Evolutionary conservation across 768 basidiomycete species (phyloP).

Genomic region (Chalciporus pseudorubinellus): DNA sequence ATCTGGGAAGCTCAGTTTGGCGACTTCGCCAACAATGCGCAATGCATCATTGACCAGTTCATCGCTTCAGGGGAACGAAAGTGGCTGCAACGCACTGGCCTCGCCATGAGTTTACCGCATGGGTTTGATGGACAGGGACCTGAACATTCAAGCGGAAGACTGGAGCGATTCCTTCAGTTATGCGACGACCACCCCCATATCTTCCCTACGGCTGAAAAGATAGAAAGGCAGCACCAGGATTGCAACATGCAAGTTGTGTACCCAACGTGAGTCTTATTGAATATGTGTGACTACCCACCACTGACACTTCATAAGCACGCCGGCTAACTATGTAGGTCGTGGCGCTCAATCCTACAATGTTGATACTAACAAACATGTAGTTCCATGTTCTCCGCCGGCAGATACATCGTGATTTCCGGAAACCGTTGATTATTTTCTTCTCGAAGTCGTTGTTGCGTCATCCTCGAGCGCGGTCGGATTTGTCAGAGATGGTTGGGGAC

Average conservation of each 20-base stretch:
- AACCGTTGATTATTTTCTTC: constrained; percentile 96
- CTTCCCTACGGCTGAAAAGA: constrained; percentile 85
- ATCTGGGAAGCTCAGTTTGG: constrained; percentile 99
- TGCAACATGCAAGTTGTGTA: constrained; percentile 99
- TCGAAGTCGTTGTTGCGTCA: constrained; percentile 95
- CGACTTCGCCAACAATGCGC: constrained; percentile 97
- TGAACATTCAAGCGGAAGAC: constrained; percentile 93
- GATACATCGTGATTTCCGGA: constrained; percentile 96
- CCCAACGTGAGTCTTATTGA: constrained; percentile 65
- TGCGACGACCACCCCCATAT: constrained; percentile 95
- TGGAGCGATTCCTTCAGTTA: constrained; percentile 96
- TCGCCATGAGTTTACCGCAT: constrained; percentile 88
- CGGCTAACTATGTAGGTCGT: constrained; percentile 78
- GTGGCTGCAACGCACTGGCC: constrained; percentile 91
- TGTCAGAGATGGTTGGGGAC: constrained; percentile 87
- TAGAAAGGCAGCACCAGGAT: constrained; percentile 96
- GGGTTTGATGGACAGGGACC: constrained; percentile 99
- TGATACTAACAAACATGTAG: constrained; percentile 34
- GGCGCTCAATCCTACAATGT: not conserved
- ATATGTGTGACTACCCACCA: not conserved
- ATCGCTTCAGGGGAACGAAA: constrained; percentile 97
- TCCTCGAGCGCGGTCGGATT: constrained; percentile 82
- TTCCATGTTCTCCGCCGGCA: constrained; percentile 98
- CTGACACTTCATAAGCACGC: constrained; percentile 56
- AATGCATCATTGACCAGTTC: constrained; percentile 98